Conservation (phyloP, 2,329 filamentous ascomycete genomes). For the Daldinia sp. region DNA sequence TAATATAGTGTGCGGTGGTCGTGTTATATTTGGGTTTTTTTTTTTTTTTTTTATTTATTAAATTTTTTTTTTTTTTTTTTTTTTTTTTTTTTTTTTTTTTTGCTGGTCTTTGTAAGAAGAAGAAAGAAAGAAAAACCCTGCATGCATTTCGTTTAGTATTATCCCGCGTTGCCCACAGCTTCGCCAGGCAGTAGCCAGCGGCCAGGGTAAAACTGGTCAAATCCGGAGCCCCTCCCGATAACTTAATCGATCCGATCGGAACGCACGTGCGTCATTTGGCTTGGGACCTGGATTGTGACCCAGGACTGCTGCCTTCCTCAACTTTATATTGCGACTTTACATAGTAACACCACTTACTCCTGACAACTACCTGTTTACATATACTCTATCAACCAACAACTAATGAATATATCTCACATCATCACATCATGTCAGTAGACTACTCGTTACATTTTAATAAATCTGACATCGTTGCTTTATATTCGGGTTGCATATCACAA, state of each 20-base stretch:
- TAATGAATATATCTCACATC: background rate
- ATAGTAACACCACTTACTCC: background rate
- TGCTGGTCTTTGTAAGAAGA: too few species aligned
- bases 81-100: too few species aligned
- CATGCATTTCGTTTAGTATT: constrained; percentile 12
- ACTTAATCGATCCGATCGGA: constrained; percentile 15
- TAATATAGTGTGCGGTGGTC: too few species aligned
- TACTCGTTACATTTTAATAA: background rate
- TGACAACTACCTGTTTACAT: too few species aligned
- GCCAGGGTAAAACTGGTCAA: background rate
- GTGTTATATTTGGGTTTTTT: too few species aligned
- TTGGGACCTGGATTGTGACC: too few species aligned
- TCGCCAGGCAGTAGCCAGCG: background rate
- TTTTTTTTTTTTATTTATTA: too few species aligned
- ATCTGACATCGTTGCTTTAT: background rate
- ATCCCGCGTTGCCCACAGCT: constrained; percentile 11
- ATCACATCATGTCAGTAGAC: background rate
- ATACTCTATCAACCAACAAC: background rate
- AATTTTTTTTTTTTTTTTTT: too few species aligned
- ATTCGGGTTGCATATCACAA: background rate
- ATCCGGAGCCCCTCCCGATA: constrained; percentile 23
- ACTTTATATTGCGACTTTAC: background rate
- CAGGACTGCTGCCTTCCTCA: constrained; percentile 9
- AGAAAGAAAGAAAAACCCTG: too few species aligned
- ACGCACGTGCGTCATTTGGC: constrained; percentile 23